A percentile compares a stretch with the other conserved stretches of the same genome.
phyloP scores from a whole-genome alignment of 2,329 filamentous ascomycete species.

The Aspergillus cejpii region DNA sequence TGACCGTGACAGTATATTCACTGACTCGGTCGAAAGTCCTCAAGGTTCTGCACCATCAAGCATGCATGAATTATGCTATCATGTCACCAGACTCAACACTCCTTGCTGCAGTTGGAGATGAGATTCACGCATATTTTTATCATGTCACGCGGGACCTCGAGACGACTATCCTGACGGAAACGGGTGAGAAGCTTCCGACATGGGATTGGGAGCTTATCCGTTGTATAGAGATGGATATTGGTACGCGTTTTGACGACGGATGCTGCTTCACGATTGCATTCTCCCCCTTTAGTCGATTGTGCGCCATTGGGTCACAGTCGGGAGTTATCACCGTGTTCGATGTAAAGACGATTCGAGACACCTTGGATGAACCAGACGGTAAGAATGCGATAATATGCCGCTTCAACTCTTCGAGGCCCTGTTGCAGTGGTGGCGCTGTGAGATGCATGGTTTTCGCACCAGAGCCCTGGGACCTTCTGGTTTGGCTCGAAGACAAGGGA shows the following conservation, averaged over 20 bases:
- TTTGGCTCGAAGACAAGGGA: constrained; percentile 83
- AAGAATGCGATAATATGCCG: constrained; percentile 56
- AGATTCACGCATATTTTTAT: constrained; percentile 80
- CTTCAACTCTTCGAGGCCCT: constrained; percentile 70
- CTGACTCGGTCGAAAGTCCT: constrained; percentile 62
- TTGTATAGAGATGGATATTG: constrained; percentile 38
- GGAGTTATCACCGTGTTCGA: constrained; percentile 45
- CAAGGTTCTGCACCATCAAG: constrained; percentile 65
- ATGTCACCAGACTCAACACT: constrained; percentile 81
- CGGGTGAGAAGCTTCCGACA: constrained; percentile 31
- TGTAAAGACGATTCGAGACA: constrained; percentile 27
- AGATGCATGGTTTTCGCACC: constrained; percentile 90
- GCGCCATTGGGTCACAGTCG: constrained; percentile 46
- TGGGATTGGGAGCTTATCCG: constrained; percentile 40
- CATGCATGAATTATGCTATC: constrained; percentile 88
- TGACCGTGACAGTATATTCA: constrained; percentile 76
- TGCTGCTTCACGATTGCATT: constrained; percentile 47
- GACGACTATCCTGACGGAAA: constrained; percentile 23
- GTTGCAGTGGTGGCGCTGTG: constrained; percentile 67
- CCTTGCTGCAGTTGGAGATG: constrained; percentile 79
- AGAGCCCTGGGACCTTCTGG: constrained; percentile 78
- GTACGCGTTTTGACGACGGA: constrained; percentile 36
- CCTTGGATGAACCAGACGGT: constrained; percentile 17
- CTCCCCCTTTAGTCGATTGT: constrained; percentile 44
- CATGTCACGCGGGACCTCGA: constrained; percentile 37